Evolutionary conservation across 371 early-diverging fungal species (phyloP).

Genomic region (Fennellomyces sp.): DNA sequence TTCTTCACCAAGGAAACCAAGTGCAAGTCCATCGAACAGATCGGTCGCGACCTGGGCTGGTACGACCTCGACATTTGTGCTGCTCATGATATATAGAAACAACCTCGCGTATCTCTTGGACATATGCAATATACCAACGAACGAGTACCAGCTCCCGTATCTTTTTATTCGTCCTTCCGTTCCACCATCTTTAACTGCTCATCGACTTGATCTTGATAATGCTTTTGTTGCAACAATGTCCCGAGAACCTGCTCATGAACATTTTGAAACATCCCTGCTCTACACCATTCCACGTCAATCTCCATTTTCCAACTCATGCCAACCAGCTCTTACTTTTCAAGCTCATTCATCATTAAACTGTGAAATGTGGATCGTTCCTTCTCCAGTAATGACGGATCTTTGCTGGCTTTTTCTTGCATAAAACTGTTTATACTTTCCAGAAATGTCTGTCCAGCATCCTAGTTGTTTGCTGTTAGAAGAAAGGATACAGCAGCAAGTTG

Average conservation of each 20-base stretch:
- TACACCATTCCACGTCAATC: too few relatives aligned
- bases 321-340: slow-evolving; percentile 31
- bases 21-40: slow-evolving; percentile 68
- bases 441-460: slow-evolving; percentile 32
- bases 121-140: background rate
- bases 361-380: slow-evolving; percentile 29
- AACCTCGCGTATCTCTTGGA: background rate
- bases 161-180: background rate
- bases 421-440: slow-evolving; percentile 23
- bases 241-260: slow-evolving; percentile 22
- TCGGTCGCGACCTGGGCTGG: slow-evolving; percentile 54
- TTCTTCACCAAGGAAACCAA: slow-evolving; percentile 82
- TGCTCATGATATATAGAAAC: background rate
- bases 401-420: slow-evolving; percentile 35
- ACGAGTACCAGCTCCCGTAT: background rate
- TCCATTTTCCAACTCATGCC: too few relatives aligned
- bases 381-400: slow-evolving; percentile 34
- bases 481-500: background rate
- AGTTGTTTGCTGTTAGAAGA: background rate
- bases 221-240: slow-evolving; percentile 23
- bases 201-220: slow-evolving; percentile 31
- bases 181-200: slow-evolving; percentile 16
- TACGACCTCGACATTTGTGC: slow-evolving; percentile 24
- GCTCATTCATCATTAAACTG: slow-evolving; percentile 24
- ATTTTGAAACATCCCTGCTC: slow-evolving; percentile 28